Evolutionary conservation across 2,329 filamentous ascomycete genomes (phyloP).

Genomic region (Penicillium vulpinum): DNA sequence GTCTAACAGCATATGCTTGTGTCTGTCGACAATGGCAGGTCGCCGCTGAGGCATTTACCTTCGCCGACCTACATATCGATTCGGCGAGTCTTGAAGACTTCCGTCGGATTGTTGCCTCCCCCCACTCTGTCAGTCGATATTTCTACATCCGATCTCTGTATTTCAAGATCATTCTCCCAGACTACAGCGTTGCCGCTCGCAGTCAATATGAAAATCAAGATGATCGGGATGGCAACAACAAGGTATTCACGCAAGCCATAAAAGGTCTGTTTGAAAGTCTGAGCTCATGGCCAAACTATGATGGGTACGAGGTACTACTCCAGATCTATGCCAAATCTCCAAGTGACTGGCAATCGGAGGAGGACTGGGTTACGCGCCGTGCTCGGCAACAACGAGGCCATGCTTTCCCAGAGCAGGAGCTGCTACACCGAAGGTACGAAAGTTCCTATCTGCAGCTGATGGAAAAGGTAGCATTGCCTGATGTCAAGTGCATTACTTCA

Average conservation of each 20-base stretch:
- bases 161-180: background rate
- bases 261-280: background rate
- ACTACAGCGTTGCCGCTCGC: background rate
- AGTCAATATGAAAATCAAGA: background rate
- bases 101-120: background rate
- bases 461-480: background rate
- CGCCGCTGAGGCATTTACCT: background rate
- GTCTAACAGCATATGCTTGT: background rate
- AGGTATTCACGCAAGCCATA: background rate
- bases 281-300: background rate
- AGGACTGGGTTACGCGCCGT: background rate
- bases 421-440: background rate
- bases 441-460: background rate
- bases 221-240: background rate
- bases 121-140: background rate
- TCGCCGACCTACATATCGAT: background rate
- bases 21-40: slow-evolving; percentile 1
- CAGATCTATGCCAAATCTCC: background rate
- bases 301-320: background rate
- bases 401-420: background rate
- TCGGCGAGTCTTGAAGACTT: background rate
- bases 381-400: background rate
- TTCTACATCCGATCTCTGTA: background rate
- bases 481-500: background rate
- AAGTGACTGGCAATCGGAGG: background rate